A percentile compares a stretch with the other conserved stretches of the same genome.
Conservation (phyloP, 2,329 filamentous ascomycete species). For the Colletotrichum godetiae region DNA sequence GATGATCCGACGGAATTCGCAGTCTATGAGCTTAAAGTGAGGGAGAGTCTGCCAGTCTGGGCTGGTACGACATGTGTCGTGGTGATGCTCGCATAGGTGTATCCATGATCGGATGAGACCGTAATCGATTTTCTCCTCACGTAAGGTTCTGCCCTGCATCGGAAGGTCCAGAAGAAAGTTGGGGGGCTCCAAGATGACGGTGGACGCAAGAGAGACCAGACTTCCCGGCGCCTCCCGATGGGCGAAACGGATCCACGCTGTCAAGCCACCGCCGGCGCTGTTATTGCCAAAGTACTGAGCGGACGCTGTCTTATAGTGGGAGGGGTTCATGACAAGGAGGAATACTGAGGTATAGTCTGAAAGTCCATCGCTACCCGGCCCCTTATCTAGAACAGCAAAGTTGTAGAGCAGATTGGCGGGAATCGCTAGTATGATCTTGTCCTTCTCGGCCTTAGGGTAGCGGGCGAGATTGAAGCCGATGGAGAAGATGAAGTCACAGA, state of each 20-base stretch:
- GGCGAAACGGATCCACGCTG: not conserved
- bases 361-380: not conserved
- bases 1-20: slow-evolving; percentile 1
- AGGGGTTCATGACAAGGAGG: not conserved
- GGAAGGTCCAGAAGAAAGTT: not conserved
- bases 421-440: slow-evolving; percentile 1
- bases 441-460: not conserved
- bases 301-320: not conserved
- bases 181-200: not conserved
- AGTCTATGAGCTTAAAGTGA: slow-evolving; percentile 17
- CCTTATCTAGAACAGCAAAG: not conserved
- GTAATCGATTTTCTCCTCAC: not conserved
- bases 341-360: not conserved
- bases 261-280: not conserved
- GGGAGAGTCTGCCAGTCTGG: not conserved
- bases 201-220: not conserved
- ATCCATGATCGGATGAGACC: slow-evolving; percentile 4
- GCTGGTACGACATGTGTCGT: not conserved
- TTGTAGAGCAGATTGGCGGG: slow-evolving; percentile 1
- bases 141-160: not conserved
- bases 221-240: not conserved
- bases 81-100: not conserved
- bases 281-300: slow-evolving; percentile 2
- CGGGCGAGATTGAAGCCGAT: not conserved
- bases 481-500: slow-evolving; percentile 1